Base-by-base conservation (phyloP, 2,329 filamentous ascomycete genomes). In the Colletotrichum musicola region DNA sequence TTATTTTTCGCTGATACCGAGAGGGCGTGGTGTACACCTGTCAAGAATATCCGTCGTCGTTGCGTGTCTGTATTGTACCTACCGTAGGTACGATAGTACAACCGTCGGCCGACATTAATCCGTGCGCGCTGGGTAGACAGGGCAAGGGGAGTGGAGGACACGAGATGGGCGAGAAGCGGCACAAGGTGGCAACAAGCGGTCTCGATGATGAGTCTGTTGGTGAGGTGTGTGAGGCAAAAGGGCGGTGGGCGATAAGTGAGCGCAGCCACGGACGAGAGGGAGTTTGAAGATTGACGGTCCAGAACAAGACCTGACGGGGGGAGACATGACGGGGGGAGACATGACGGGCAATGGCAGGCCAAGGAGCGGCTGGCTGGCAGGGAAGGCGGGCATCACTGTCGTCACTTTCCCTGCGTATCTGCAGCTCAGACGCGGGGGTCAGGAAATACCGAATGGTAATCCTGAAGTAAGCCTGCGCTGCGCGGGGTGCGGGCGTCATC, bases 201-300 rank as follows among this genome's bases (percentile, higher is more conserved):
- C 20, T 42, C 38, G 38, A 16, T 51, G 59, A 20, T 46, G 25
- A 27, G 40, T n/a, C 7, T 35, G 30, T 35, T 9, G 6, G 9
- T 51, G 44, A 53, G 44, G 57, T 53, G 30, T 27, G 38, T 14
- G 51, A 54, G 20, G 16, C 35, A n/a, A 58, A 64, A 64, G 46
- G 53, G 60, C 53, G 60, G 64, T 64, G 60, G 64, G 40, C 35
- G 27, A 18, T 3, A 10, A 35, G 30, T 35, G 30, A 10, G 44
- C 14, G 46, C 58, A 53, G 35, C 53, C 27, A 58, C 20, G 42
- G 30, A 14, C 61, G 42, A 47, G 30, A 53, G 12, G 47, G 42
- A 46, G 44, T 58, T 42, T 9, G 10, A 38, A 27, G 16, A 53
- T 54, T 30, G 20, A n/a, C 20, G 50, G 27, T 35, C n/a, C 22